These are phyloP conservation scores for Dioscorea alata DNA, from an alignment of 106 monocot genomes.

Conservation along the genomic window DNA sequence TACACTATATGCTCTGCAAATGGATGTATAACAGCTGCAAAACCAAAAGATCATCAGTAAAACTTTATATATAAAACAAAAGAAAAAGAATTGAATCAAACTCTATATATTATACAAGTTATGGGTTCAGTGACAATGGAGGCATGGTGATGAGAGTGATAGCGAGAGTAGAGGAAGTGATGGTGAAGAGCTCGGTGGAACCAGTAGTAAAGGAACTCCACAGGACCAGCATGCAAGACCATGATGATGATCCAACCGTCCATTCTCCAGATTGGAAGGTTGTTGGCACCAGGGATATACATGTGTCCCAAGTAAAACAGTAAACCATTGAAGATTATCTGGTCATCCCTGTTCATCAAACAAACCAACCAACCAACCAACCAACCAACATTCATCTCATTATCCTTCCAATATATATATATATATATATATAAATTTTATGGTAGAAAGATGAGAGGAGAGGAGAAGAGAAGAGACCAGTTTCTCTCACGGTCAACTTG, in stretches of 20 bases:
- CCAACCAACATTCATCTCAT: background rate
- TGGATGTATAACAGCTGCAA: constrained; percentile 70
- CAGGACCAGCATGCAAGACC: constrained; percentile 57
- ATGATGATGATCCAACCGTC: constrained; percentile 36
- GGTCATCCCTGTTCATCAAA: constrained; percentile 66
- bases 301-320: constrained; percentile 30
- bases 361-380: no score
- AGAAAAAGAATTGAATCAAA: background rate
- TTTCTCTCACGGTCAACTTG: constrained; percentile 68
- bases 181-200: constrained; percentile 87
- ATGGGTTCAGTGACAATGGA: constrained; percentile 95
- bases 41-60: background rate
- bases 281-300: constrained; percentile 13
- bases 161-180: constrained; percentile 88
- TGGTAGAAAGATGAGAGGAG: no score
- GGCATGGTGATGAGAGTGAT: constrained; percentile 94
- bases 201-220: constrained; percentile 99
- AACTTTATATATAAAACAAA: background rate
- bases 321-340: constrained; percentile 54
- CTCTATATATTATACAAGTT: constrained; percentile 43
- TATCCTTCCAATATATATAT: background rate
- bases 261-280: constrained; percentile 44
- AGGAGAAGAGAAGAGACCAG: constrained; percentile 23
- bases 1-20: constrained; percentile 59
- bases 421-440: no score